A percentile compares a stretch with the other conserved stretches of the same genome.
Conservation (phyloP, 2,329 filamentous ascomycete genomes). For the Monosporascus sp. region DNA sequence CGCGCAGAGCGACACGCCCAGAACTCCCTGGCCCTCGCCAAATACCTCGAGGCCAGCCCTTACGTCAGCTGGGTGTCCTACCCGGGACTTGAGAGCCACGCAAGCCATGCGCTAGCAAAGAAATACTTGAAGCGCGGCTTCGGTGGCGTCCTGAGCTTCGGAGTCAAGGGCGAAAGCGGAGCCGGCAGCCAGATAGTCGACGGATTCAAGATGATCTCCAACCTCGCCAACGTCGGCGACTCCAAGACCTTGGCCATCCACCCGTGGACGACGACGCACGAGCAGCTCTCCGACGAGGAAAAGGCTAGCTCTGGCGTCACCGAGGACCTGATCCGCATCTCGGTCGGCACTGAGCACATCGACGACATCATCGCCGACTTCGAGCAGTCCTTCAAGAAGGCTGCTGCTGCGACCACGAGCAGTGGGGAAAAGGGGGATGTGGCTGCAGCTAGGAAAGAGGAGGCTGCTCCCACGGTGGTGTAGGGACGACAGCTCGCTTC, state of each 20-base stretch:
- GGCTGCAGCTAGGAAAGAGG: constrained; percentile 30
- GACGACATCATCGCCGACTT: constrained; percentile 97
- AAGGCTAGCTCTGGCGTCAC: constrained; percentile 76
- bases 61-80: constrained; percentile 94
- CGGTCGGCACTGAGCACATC: constrained; percentile 92
- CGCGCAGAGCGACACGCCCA: constrained; percentile 80
- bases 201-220: constrained; percentile 90
- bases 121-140: constrained; percentile 81
- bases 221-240: constrained; percentile 93
- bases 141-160: constrained; percentile 88
- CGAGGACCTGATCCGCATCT: constrained; percentile 89
- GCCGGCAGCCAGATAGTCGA: constrained; percentile 88
- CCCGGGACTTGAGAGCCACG: constrained; percentile 78
- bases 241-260: constrained; percentile 93
- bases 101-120: constrained; percentile 74
- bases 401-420: constrained; percentile 38
- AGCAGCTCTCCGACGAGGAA: constrained; percentile 79
- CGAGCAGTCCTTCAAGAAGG: constrained; percentile 75
- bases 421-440: constrained; percentile 18
- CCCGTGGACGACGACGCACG: constrained; percentile 91
- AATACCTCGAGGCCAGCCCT: constrained; percentile 76
- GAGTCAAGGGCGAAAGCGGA: constrained; percentile 81
- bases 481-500: constrained; percentile 12
- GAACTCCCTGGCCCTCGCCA: constrained; percentile 75
- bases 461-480: constrained; percentile 31